Conservation (phyloP, 768 basidiomycete genomes). For the Leccinum disarticulatum region DNA sequence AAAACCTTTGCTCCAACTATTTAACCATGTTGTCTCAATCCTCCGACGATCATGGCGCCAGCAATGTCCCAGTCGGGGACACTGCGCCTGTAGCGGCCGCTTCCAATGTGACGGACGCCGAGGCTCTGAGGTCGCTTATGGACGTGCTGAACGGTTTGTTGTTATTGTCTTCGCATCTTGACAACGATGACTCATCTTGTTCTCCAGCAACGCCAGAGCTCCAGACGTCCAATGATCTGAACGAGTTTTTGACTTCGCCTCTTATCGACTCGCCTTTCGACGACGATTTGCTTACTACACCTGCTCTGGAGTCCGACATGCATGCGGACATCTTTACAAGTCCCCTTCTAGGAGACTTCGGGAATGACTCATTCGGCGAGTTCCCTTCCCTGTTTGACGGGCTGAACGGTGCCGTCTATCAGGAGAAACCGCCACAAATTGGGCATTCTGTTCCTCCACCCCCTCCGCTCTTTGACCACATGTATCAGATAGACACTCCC, state of each 20-base stretch:
- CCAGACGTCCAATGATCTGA: conserved; percentile 36
- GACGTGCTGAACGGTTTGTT: conserved; percentile 40
- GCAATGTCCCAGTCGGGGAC: conserved; percentile 33
- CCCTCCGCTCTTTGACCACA: conserved; percentile 31
- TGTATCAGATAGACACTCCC: conserved; percentile 52
- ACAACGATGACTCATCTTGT: background rate
- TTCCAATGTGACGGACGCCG: conserved; percentile 23
- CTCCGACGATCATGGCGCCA: conserved; percentile 39
- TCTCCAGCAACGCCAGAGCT: conserved; percentile 40
- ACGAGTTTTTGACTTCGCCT: conserved; percentile 48
- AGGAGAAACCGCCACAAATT: conserved; percentile 13
- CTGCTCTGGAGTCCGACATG: conserved; percentile 39
- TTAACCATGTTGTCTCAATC: conserved; percentile 64
- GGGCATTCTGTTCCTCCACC: conserved; percentile 11
- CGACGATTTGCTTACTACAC: conserved; percentile 44
- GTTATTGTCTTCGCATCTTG: background rate
- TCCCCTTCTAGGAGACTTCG: conserved; percentile 38
- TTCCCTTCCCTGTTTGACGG: conserved; percentile 35
- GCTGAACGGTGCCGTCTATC: conserved; percentile 17
- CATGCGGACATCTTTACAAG: conserved; percentile 42
- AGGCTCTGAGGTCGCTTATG: conserved; percentile 39
- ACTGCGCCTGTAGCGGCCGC: conserved; percentile 26
- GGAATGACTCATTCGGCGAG: conserved; percentile 32
- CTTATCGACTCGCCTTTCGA: conserved; percentile 49
- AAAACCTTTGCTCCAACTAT: conserved; percentile 57